Base-by-base conservation (phyloP, 352 stramenopile genomes). In the Globisporangium abappressorium region DNA sequence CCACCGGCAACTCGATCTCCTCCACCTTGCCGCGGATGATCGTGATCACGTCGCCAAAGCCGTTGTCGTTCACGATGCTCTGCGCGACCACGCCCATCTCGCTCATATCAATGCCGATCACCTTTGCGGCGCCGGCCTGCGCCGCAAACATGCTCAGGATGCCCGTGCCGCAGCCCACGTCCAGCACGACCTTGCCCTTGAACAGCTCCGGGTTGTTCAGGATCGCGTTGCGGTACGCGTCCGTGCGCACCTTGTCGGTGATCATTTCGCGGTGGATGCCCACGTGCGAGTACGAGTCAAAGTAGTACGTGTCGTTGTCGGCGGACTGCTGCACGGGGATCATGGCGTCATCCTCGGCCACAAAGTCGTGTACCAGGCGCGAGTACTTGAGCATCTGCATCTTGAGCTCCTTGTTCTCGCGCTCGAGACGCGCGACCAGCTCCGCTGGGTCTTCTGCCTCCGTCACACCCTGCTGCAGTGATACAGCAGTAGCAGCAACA, bases 201-300 rank as follows among this genome's bases (percentile, higher is more conserved):
- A 99, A 99, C 24, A 99, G 73, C 69, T 98, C 81, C 22, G 80
- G 87, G 79, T 99, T 99, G 71, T 99, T 95, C 57, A 99, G 78
- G 70, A 99, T 99, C 24, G 96, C 95, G 73, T 98, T 97, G 78
- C 97, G 94, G 79, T 99, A 99, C 14, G 91, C 98, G 60, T 97
- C 79, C 41, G 98, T 99, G 51, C 98, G 94, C 14, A 99, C 92
- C 18, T 66, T 72, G 69, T 94, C 87, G 34, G 83, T 91, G 76
- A 94, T 92, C 87, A 94, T 94, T 80, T 99, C 97, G 75, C 99
- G 95, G 76, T 99, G 97, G 75, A 99, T 99, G 38, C 94, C 92
- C 76, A 99, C 97, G 68, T 99, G 96, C 53, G 95, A 98, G 79
- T 99, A 99, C 62, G 94, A 98, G 77, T 99, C 95, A 63, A 99